These are phyloP conservation scores for Gaeumannomyces tritici DNA, from an alignment of 2,329 filamentous ascomycete genomes.

Conservation along the genomic window DNA sequence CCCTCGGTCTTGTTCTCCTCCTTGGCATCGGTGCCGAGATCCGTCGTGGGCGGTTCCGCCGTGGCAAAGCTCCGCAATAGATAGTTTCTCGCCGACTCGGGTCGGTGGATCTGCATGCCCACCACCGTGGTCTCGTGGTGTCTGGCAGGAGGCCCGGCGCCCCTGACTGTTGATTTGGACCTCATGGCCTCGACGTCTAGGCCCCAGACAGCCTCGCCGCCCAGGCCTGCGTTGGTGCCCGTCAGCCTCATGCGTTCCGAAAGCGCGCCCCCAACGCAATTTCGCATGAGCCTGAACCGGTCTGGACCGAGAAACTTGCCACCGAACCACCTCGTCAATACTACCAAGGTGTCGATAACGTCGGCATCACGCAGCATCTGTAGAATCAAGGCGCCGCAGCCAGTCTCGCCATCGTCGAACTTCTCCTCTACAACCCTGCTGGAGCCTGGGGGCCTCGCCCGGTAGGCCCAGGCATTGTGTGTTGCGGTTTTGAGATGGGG, in stretches of 20 bases:
- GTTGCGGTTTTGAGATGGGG: slow-evolving; percentile 41
- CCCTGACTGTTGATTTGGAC: slow-evolving; percentile 18
- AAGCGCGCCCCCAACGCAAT: slow-evolving; percentile 44
- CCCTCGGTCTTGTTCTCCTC: slow-evolving; percentile 4
- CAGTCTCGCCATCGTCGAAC: slow-evolving; percentile 53
- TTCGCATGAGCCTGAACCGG: slow-evolving; percentile 52
- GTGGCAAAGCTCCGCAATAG: slow-evolving; percentile 50
- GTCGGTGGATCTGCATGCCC: slow-evolving; percentile 63
- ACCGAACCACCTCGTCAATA: slow-evolving; percentile 54
- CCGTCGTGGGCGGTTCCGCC: slow-evolving; percentile 20
- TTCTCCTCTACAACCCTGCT: slow-evolving; percentile 35
- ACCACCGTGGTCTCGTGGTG: slow-evolving; percentile 23
- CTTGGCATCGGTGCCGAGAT: background rate
- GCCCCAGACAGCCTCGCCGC: slow-evolving; percentile 50
- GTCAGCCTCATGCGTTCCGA: slow-evolving; percentile 37
- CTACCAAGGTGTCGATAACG: slow-evolving; percentile 42
- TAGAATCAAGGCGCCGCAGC: slow-evolving; percentile 47
- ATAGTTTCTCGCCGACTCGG: slow-evolving; percentile 57
- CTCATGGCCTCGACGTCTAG: slow-evolving; percentile 44
- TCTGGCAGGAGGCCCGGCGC: slow-evolving; percentile 15
- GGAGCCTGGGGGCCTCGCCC: slow-evolving; percentile 21
- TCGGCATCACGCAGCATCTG: slow-evolving; percentile 41
- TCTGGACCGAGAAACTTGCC: slow-evolving; percentile 52
- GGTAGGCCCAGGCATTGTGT: slow-evolving; percentile 50
- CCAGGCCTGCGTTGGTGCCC: slow-evolving; percentile 27